Percentiles rank a stretch among this genome's conserved stretches.
phyloP scores from a whole-genome alignment of 2,329 filamentous ascomycete genomes.

The Aaosphaeria arxii region DNA sequence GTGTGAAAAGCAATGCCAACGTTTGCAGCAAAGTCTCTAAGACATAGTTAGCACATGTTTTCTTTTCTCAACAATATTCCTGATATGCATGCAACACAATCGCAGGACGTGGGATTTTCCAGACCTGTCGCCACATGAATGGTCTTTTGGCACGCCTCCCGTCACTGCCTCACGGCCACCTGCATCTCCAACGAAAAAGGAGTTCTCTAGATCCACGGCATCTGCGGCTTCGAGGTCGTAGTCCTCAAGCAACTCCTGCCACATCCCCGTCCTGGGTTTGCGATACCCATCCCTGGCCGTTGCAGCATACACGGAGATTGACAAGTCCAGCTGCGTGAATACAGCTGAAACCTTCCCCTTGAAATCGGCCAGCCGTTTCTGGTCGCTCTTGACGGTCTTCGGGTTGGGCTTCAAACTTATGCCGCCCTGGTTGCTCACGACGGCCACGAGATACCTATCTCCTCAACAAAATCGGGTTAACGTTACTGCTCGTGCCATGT shows the following conservation, averaged over 20 bases:
- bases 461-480: neutral
- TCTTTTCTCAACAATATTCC: neutral
- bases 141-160: slow-evolving; percentile 49
- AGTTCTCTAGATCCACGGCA: slow-evolving; percentile 66
- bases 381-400: slow-evolving; percentile 66
- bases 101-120: slow-evolving; percentile 9
- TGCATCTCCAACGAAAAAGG: slow-evolving; percentile 90
- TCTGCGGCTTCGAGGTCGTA: slow-evolving; percentile 47
- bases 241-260: slow-evolving; percentile 63
- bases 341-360: slow-evolving; percentile 75
- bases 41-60: slow-evolving; percentile 8
- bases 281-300: slow-evolving; percentile 78
- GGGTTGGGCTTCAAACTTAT: slow-evolving; percentile 70
- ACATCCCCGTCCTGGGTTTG: slow-evolving; percentile 89
- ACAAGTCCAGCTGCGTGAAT: slow-evolving; percentile 69
- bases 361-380: slow-evolving; percentile 71
- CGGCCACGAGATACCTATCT: slow-evolving; percentile 66
- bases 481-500: neutral
- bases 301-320: slow-evolving; percentile 79
- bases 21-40: slow-evolving; percentile 75
- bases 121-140: slow-evolving; percentile 60
- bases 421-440: slow-evolving; percentile 88
- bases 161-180: slow-evolving; percentile 48
- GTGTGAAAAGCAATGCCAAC: slow-evolving; percentile 77
- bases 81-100: neutral